Conservation (phyloP, 768 basidiomycete species). For the Tremella yokohamensis region DNA sequence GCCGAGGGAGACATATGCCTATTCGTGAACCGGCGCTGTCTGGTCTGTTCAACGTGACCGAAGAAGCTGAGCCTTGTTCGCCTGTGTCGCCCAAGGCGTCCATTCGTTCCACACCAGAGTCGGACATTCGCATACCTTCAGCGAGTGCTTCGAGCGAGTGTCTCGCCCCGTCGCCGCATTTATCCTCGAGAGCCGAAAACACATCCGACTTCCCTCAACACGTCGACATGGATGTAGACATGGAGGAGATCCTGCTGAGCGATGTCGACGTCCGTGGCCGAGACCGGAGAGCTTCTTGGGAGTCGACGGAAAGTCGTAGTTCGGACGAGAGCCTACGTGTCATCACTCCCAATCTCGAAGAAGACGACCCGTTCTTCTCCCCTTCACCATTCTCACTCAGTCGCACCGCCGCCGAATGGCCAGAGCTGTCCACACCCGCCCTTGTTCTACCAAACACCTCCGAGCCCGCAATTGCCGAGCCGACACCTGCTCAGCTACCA, state of each 20-base stretch:
- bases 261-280: not conserved
- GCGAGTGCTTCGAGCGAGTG: not conserved
- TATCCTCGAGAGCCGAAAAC: not conserved
- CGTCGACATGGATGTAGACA: conserved; percentile 3
- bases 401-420: not conserved
- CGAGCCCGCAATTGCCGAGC: not conserved
- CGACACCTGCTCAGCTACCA: not conserved
- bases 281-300: not conserved
- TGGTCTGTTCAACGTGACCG: conserved; percentile 27
- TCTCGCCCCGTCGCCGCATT: not conserved
- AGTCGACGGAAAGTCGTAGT: not conserved
- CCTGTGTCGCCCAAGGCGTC: not conserved
- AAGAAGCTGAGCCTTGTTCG: conserved; percentile 14
- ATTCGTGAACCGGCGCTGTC: conserved; percentile 21
- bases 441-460: not conserved
- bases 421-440: not conserved
- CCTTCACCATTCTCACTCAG: not conserved
- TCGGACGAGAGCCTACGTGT: not conserved
- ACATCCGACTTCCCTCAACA: not conserved
- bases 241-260: too few species aligned
- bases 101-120: not conserved
- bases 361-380: conserved; percentile 3
- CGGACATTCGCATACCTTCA: not conserved
- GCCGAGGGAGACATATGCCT: conserved; percentile 16
- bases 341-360: conserved; percentile 3